Base-by-base conservation (phyloP, 106 monocot genomes). In the Allium fistulosum region DNA sequence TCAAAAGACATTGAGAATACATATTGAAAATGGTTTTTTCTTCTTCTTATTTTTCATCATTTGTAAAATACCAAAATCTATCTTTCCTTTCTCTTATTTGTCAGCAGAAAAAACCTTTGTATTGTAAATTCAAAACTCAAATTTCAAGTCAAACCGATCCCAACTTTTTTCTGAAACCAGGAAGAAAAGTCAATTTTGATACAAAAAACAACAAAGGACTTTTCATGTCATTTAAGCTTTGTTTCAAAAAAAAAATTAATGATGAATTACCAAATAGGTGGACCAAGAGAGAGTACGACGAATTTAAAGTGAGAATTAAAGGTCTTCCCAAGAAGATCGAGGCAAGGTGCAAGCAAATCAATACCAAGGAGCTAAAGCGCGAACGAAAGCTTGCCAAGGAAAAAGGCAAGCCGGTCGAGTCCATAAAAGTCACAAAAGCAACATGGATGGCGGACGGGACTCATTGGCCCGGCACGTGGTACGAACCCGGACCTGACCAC, bases 271-370 rank as follows among this genome's bases (percentile, higher is more conserved):
- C 1, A 55, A 51, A 51, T 22, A 66, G 50, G 18, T 86, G 91
- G 91, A 91, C 90, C 71, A 91, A 91, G 80, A 72, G 94, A 3
- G 88, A 95, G 79, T 91, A 95, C 75, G 94, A 91, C 27, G 94
- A 91, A 73, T 91, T 95, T 80, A 91, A 91, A 84, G 83, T 95
- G 7, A 71, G 91, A 46, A 88, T 95, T 74, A 91, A 95, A 59
- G 77, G 80, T 11, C 77, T 95, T n/a, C 94, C 94, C 1, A 88
- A 90, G 45, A 37, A 71, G 11, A 95, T 95, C n/a, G 66, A 62
- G 28, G 73, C 74, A 49, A 80, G 94, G 18, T 77, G 81, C 2
- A 76, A 77, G 16, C 27, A 63, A 8, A 13, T 85, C 26, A 91
- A 95, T 55, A n/a, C 62, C 6, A 66, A 71, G 13, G 83, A 83